Conservation (phyloP, 805 yeast genomes). For the Lipomyces spencermartinsiae region DNA sequence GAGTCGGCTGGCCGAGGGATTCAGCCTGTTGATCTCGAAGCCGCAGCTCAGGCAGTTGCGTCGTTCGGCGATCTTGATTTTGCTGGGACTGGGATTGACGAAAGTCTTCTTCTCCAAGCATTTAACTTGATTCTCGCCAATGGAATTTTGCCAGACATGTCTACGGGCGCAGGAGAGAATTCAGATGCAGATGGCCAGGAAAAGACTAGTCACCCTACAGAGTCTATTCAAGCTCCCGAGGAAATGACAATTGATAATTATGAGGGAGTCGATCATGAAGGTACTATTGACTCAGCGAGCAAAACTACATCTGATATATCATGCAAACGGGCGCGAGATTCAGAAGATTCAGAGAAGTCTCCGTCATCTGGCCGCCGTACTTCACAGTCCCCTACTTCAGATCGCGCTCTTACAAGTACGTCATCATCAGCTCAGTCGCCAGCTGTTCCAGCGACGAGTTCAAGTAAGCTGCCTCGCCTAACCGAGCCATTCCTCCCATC, state of each 20-base stretch:
- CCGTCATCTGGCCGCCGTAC: neutral
- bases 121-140: conserved; percentile 11
- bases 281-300: neutral
- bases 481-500: conserved; percentile 26
- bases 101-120: conserved; percentile 16
- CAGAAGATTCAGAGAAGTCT: neutral
- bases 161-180: neutral
- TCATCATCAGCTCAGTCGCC: neutral
- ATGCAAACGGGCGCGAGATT: neutral
- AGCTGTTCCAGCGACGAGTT: neutral
- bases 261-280: conserved; percentile 5
- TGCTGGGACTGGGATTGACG: conserved; percentile 3
- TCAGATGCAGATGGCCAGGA: conserved; percentile 8
- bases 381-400: neutral
- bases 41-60: conserved; percentile 8
- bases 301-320: neutral
- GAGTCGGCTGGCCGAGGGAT: neutral
- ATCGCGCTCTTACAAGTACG: neutral
- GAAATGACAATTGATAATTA: conserved; percentile 7
- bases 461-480: neutral
- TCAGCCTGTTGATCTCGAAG: neutral
- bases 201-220: neutral
- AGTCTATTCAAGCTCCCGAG: conserved; percentile 7
- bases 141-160: conserved; percentile 9
- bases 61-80: conserved; percentile 7